A percentile compares a stretch with the other conserved stretches of the same genome.
phyloP scores from a whole-genome alignment of 2,329 filamentous ascomycete species.

The Epichloe gansuensis region DNA sequence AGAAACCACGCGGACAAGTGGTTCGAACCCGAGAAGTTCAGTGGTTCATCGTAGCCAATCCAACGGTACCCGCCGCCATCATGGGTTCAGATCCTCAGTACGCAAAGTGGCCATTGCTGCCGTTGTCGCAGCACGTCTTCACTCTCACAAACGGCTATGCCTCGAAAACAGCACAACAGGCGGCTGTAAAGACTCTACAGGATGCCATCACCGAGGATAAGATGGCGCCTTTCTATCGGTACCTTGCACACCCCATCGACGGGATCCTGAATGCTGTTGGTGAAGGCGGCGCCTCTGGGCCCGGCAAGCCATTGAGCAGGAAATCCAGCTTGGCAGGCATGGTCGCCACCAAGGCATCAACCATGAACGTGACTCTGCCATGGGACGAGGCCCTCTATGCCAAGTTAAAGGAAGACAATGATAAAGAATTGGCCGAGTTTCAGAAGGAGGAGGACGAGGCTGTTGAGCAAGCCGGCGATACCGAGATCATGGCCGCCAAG shows the following conservation, averaged over 20 bases:
- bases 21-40: conserved; percentile 5
- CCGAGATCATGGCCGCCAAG: conserved; percentile 81
- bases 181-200: conserved; percentile 61
- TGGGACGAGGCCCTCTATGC: conserved; percentile 90
- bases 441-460: conserved; percentile 90
- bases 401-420: conserved; percentile 63
- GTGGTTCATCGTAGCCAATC: conserved; percentile 14
- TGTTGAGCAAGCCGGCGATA: conserved; percentile 90
- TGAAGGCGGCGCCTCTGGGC: conserved; percentile 42
- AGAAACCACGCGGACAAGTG: background rate
- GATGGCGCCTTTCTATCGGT: conserved; percentile 80
- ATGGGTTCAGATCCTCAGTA: conserved; percentile 78
- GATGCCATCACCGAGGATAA: conserved; percentile 74
- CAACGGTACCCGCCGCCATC: conserved; percentile 22
- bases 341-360: conserved; percentile 58
- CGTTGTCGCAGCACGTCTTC: conserved; percentile 77
- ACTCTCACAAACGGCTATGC: conserved; percentile 72
- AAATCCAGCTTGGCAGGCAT: conserved; percentile 63
- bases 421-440: conserved; percentile 61
- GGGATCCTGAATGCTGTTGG: conserved; percentile 70
- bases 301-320: conserved; percentile 48
- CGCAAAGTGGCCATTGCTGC: conserved; percentile 71
- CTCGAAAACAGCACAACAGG: conserved; percentile 52
- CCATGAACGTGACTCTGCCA: conserved; percentile 55
- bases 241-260: conserved; percentile 69